Base-by-base conservation (phyloP, 139 green algal species). In the Auxenochlorella pyrenoidosa region DNA sequence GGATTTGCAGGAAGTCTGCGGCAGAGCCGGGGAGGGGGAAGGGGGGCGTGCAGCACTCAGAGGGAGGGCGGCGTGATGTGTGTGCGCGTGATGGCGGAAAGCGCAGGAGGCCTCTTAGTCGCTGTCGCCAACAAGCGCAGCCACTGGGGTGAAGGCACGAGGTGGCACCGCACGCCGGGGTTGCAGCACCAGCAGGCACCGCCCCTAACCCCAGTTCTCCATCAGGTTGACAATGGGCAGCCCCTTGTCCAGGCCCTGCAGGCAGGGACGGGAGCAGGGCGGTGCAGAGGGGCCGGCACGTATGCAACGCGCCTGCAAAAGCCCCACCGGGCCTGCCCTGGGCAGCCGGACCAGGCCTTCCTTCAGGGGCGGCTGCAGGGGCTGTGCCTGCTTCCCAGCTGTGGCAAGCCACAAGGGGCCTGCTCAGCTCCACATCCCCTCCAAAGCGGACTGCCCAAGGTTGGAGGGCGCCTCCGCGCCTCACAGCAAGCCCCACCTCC, bases 161-260 rank as follows among this genome's bases (percentile, higher is more conserved):
- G 47, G 47, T 54, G 47, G 8, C 10, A 6, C 10, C 4, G 59
- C 63, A 5, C 8, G 24, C 26, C 63, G 5, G 63, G 22, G 63
- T 36, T 71, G 63, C 30, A 16, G 63, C 63, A 34, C 2, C 21
- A 36, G 63, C 47, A 18, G 47, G 47, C 47, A 10, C 47, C 47
- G 47, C 8, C 54, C 92, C 88, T 44, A 72, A 58, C 44, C 86
- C 89, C 85, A 86, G 92, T 96, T 96, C 92, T 99, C 97, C 94
- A 97, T 96, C 84, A 99, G 87, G 85, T 94, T 95, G 34, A 84
- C 82, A 75, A 97, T 94, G 82, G 93, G 80, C 58, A 97, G 82
- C 5, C 97, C 96, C 83, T 94, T 92, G 86, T 97, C 94, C 81
- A 99, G 90, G 15, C 93, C 94, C 80, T 96, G 83, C 40, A 81